phyloP scores from a whole-genome alignment of 768 basidiomycete species.

The Dacryopinax primogenitus region DNA sequence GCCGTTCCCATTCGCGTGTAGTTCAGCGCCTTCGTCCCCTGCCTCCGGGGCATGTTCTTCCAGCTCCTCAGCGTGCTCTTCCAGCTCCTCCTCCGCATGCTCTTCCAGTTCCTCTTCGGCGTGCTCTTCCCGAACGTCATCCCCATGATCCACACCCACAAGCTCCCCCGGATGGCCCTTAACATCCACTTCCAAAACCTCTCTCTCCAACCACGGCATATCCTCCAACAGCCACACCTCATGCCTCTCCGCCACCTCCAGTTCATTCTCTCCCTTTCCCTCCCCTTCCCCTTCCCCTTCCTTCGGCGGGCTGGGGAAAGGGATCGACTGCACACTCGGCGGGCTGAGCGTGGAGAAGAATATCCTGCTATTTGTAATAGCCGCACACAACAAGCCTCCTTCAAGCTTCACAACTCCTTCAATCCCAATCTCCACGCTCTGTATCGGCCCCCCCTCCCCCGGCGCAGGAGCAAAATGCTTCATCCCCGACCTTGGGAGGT shows the following conservation, averaged over 20 bases:
- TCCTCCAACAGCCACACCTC: slow-evolving; percentile 61
- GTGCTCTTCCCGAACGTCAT: neutral
- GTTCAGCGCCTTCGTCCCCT: too few species aligned
- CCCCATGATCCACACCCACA: neutral
- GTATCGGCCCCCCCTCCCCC: slow-evolving; percentile 62
- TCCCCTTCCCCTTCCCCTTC: slow-evolving; percentile 29
- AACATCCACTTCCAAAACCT: neutral
- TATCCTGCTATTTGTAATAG: slow-evolving; percentile 25
- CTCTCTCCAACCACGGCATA: slow-evolving; percentile 47
- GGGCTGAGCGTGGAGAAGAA: slow-evolving; percentile 63
- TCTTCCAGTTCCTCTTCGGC: neutral
- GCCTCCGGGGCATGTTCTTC: too few species aligned
- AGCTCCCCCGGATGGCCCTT: neutral
- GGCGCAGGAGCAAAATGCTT: slow-evolving; percentile 64
- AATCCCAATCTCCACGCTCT: slow-evolving; percentile 54
- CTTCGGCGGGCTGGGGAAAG: slow-evolving; percentile 45
- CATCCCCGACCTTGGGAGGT: slow-evolving; percentile 41
- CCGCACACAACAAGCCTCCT: slow-evolving; percentile 40
- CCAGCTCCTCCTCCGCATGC: neutral
- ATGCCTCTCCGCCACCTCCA: slow-evolving; percentile 31
- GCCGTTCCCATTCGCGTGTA: neutral
- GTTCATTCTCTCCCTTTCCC: slow-evolving; percentile 24
- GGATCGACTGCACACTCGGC: slow-evolving; percentile 67
- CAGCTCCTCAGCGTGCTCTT: neutral
- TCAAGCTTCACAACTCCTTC: slow-evolving; percentile 75